These are phyloP conservation scores for Akanthomyces dipterigenus DNA, from an alignment of 2,329 filamentous ascomycete species.

Conservation along the genomic window DNA sequence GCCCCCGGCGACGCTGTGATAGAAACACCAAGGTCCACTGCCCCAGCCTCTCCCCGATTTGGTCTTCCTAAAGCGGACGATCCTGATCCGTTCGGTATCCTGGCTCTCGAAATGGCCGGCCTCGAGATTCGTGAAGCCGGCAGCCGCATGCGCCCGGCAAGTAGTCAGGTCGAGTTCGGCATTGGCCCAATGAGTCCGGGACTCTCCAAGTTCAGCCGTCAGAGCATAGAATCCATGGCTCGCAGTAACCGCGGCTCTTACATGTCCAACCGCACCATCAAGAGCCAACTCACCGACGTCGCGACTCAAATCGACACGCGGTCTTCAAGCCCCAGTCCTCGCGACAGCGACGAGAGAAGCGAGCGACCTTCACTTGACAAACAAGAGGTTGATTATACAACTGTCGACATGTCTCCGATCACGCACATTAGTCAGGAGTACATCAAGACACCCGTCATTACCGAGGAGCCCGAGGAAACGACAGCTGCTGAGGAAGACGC, in stretches of 20 bases:
- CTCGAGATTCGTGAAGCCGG: slow-evolving; percentile 89
- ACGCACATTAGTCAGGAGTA: slow-evolving; percentile 35
- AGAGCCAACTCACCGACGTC: slow-evolving; percentile 64
- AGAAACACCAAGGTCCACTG: slow-evolving; percentile 35
- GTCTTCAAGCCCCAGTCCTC: slow-evolving; percentile 47
- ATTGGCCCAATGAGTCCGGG: slow-evolving; percentile 70
- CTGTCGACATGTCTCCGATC: slow-evolving; percentile 47
- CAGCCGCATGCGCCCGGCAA: slow-evolving; percentile 58
- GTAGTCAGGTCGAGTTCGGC: slow-evolving; percentile 76
- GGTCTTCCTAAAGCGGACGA: slow-evolving; percentile 74
- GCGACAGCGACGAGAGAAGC: slow-evolving; percentile 41
- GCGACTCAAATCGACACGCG: slow-evolving; percentile 55
- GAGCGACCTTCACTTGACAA: slow-evolving; percentile 30
- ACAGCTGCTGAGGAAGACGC: background rate
- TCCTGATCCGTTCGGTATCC: slow-evolving; percentile 85
- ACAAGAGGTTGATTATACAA: slow-evolving; percentile 50
- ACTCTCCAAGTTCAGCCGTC: slow-evolving; percentile 51
- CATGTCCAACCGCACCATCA: slow-evolving; percentile 63
- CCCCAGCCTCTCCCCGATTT: slow-evolving; percentile 47
- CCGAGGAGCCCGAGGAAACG: slow-evolving; percentile 14
- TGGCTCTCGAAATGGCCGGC: slow-evolving; percentile 84
- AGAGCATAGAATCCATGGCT: slow-evolving; percentile 61
- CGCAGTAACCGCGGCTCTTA: slow-evolving; percentile 66
- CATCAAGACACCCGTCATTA: background rate
- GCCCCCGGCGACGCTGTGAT: slow-evolving; percentile 68